A percentile compares a stretch with the other conserved stretches of the same genome.
phyloP scores from a whole-genome alignment of 805 yeast species.

The Hermanozyma aechmeae region DNA sequence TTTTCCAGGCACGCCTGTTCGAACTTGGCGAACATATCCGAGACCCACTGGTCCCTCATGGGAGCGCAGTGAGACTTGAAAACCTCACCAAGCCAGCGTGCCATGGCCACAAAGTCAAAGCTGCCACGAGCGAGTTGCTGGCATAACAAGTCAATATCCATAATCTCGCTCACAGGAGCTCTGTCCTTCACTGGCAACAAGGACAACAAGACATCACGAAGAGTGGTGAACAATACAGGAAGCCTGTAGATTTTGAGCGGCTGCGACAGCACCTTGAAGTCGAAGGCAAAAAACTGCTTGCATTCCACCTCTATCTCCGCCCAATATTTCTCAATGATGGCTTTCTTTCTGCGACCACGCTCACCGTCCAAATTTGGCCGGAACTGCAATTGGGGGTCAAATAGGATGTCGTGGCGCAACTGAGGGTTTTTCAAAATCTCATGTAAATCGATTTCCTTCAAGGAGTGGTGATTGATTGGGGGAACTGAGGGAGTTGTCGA shows the following conservation, averaged over 20 bases:
- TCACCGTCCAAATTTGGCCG: constrained; percentile 90
- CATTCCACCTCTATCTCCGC: constrained; percentile 64
- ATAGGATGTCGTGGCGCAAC: constrained; percentile 83
- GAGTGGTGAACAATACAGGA: constrained; percentile 66
- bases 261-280: constrained; percentile 4
- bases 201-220: constrained; percentile 65
- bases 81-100: constrained; percentile 66
- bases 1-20: constrained; percentile 38
- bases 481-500: constrained; percentile 45
- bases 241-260: constrained; percentile 33
- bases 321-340: constrained; percentile 79
- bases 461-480: constrained; percentile 72
- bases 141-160: constrained; percentile 66
- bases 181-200: constrained; percentile 74
- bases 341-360: constrained; percentile 70
- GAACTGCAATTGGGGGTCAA: constrained; percentile 87
- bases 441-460: constrained; percentile 78
- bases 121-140: constrained; percentile 68
- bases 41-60: constrained; percentile 87
- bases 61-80: constrained; percentile 93
- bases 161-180: constrained; percentile 52
- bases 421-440: constrained; percentile 89
- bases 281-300: constrained; percentile 23
- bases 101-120: constrained; percentile 62
- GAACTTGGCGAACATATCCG: constrained; percentile 62